Percentiles rank a stretch among this genome's conserved stretches.
Conservation (phyloP, 2,329 filamentous ascomycete species). For the Pseudogymnoascus sp. region DNA sequence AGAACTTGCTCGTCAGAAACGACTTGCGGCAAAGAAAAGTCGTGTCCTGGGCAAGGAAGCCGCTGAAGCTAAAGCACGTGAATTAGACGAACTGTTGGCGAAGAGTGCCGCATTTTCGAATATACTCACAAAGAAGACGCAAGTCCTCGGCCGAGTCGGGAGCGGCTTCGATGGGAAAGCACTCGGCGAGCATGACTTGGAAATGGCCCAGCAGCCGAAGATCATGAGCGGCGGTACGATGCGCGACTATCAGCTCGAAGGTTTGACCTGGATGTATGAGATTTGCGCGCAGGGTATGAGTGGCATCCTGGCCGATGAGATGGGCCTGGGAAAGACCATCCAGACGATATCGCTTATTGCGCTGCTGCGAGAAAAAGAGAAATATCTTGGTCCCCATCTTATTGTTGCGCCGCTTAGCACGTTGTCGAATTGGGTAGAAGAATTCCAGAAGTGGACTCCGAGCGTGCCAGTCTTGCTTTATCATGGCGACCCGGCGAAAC, state of each 20-base stretch:
- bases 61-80: constrained; percentile 48
- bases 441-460: constrained; percentile 86
- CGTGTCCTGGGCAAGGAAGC: constrained; percentile 44
- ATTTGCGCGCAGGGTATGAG: constrained; percentile 58
- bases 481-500: constrained; percentile 71
- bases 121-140: constrained; percentile 55
- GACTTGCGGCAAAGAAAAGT: constrained; percentile 34
- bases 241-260: constrained; percentile 90
- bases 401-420: constrained; percentile 88
- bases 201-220: constrained; percentile 77
- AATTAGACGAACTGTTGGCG: constrained; percentile 50
- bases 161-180: constrained; percentile 51
- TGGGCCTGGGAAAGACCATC: constrained; percentile 52
- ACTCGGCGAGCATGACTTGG: constrained; percentile 56
- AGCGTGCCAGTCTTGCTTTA: constrained; percentile 83
- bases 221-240: constrained; percentile 82
- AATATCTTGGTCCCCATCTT: constrained; percentile 76
- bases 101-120: constrained; percentile 55
- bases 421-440: constrained; percentile 89
- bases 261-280: constrained; percentile 80
- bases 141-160: constrained; percentile 53
- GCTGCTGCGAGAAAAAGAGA: constrained; percentile 75
- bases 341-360: constrained; percentile 51
- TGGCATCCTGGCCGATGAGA: constrained; percentile 50
- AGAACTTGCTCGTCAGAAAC: constrained; percentile 27